These are phyloP conservation scores for Calonectria hawksworthii DNA, from an alignment of 2,329 filamentous ascomycete genomes.

Conservation along the genomic window DNA sequence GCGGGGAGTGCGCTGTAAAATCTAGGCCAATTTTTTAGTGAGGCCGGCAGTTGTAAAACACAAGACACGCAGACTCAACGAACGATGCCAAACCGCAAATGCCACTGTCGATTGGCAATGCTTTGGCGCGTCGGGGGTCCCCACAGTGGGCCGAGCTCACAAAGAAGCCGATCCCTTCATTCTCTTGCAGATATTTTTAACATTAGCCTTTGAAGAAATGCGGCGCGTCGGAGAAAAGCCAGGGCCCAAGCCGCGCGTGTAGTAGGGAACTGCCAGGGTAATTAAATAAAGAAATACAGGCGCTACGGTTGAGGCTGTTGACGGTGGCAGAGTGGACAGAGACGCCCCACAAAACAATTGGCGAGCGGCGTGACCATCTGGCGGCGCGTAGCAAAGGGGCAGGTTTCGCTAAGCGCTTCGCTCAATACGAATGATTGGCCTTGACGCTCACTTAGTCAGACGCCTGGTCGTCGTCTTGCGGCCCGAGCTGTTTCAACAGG, in stretches of 20 bases:
- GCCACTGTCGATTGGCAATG: neutral
- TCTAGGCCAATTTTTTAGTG: neutral
- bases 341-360: neutral
- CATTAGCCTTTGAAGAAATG: neutral
- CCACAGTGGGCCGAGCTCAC: neutral
- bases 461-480: slow-evolving; percentile 9
- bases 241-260: neutral
- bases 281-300: neutral
- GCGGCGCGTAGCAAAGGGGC: neutral
- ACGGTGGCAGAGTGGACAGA: neutral
- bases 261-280: neutral
- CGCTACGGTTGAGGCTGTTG: no score
- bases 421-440: slow-evolving; percentile 41
- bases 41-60: neutral
- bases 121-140: neutral
- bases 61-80: neutral
- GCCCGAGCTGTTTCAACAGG: slow-evolving; percentile 25
- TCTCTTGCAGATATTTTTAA: neutral
- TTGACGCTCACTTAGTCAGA: neutral
- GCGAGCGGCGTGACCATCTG: neutral
- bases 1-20: neutral
- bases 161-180: neutral
- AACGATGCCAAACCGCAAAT: neutral
- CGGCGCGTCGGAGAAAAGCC: neutral
- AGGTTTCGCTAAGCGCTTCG: slow-evolving; percentile 44